phyloP scores from a whole-genome alignment of 306 rosid species.

The Canavalia gladiata region DNA sequence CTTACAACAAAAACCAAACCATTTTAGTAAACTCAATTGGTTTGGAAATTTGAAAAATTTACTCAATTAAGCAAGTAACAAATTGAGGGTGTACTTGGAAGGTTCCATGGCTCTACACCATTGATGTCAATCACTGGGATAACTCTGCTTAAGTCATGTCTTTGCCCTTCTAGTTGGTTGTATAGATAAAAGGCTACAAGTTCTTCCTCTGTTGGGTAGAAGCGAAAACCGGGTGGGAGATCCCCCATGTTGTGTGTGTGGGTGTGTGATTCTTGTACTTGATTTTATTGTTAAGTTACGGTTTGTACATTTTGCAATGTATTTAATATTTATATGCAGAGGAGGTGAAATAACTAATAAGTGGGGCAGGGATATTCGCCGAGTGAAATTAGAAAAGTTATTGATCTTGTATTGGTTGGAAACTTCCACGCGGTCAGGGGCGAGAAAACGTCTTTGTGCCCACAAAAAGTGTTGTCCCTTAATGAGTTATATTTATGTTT shows the following conservation, averaged over 20 bases:
- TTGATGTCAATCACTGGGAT: conserved; percentile 66
- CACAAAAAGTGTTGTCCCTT: neutral
- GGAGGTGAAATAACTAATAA: too few relatives aligned
- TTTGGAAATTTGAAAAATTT: neutral
- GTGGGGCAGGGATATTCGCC: conserved; percentile 28
- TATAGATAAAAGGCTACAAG: conserved; percentile 64
- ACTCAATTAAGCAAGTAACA: too few relatives aligned
- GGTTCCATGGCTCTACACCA: conserved; percentile 70
- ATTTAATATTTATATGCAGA: too few relatives aligned
- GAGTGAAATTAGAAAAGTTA: conserved; percentile 52
- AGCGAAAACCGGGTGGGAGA: conserved; percentile 68
- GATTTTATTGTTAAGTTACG: neutral
- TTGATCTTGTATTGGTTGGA: conserved; percentile 32
- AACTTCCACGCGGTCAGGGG: conserved; percentile 68
- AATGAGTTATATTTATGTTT: neutral
- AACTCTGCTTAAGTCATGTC: conserved; percentile 47
- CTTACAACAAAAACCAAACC: neutral
- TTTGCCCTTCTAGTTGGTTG: conserved; percentile 63
- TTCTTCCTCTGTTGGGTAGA: conserved; percentile 88
- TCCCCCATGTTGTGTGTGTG: conserved; percentile 39
- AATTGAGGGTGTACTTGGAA: conserved; percentile 58
- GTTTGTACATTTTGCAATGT: neutral
- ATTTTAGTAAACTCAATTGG: neutral
- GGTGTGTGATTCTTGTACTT: neutral
- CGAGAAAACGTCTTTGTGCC: conserved; percentile 41